These are phyloP conservation scores for Chionographis japonica DNA, from an alignment of 106 monocot genomes.

Conservation along the genomic window DNA sequence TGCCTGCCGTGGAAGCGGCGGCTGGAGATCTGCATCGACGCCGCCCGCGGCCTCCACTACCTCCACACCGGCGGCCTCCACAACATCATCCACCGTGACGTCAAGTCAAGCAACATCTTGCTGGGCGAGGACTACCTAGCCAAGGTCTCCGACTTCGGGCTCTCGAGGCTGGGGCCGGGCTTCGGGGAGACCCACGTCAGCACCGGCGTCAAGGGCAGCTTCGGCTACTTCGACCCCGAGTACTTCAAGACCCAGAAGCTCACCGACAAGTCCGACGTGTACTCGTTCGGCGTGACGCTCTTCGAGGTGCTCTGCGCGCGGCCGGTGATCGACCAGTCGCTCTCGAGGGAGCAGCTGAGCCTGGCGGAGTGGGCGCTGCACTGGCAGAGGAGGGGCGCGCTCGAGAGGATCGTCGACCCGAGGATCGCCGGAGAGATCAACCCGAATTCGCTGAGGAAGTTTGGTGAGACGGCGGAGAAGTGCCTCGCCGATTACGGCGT, in stretches of 20 bases:
- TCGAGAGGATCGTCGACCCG: slow-evolving; percentile 60
- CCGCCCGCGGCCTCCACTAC: slow-evolving; percentile 32
- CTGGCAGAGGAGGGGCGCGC: slow-evolving; percentile 28
- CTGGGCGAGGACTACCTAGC: slow-evolving; percentile 34
- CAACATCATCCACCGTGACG: slow-evolving; percentile 59
- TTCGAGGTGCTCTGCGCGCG: slow-evolving; percentile 80
- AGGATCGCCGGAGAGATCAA: slow-evolving; percentile 39
- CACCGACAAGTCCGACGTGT: slow-evolving; percentile 83
- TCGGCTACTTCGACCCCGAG: slow-evolving; percentile 88
- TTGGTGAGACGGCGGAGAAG: slow-evolving; percentile 64
- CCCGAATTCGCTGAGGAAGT: slow-evolving; percentile 51
- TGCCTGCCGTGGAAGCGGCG: slow-evolving; percentile 36
- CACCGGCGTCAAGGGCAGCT: slow-evolving; percentile 77
- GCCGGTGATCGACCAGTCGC: slow-evolving; percentile 39
- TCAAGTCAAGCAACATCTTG: slow-evolving; percentile 64
- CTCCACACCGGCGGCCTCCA: slow-evolving; percentile 35
- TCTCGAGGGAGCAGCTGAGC: slow-evolving; percentile 46
- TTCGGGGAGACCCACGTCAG: slow-evolving; percentile 70
- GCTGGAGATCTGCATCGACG: slow-evolving; percentile 30
- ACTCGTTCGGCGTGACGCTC: slow-evolving; percentile 83
- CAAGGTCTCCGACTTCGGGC: slow-evolving; percentile 75
- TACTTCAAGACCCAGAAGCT: slow-evolving; percentile 82
- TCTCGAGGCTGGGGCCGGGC: slow-evolving; percentile 59
- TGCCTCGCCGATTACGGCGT: slow-evolving; percentile 60
- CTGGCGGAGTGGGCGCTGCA: slow-evolving; percentile 67